Evolutionary conservation across 352 stramenopile genomes (phyloP).

Genomic region (Pythium biforme): DNA sequence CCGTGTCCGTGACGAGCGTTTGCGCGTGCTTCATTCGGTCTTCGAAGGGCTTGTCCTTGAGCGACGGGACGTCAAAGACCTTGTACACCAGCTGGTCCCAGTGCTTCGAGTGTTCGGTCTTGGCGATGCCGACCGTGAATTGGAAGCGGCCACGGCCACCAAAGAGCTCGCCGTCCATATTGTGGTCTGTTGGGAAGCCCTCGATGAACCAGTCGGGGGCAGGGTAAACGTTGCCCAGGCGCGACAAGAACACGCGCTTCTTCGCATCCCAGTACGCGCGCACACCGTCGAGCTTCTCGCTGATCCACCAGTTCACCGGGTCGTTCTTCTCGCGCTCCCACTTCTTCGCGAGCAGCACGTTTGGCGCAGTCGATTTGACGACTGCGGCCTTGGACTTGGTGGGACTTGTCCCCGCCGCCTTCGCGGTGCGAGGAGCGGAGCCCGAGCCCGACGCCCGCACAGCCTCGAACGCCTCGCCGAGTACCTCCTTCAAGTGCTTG

Average conservation of each 20-base stretch:
- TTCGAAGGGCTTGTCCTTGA: conserved; percentile 55
- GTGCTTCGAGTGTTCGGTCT: conserved; percentile 50
- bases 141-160: conserved; percentile 59
- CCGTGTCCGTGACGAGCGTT: conserved; percentile 22
- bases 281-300: conserved; percentile 76
- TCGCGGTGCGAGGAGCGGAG: conserved; percentile 10
- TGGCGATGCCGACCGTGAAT: conserved; percentile 63
- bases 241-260: conserved; percentile 55
- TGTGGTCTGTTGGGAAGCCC: conserved; percentile 42
- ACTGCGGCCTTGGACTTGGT: conserved; percentile 13
- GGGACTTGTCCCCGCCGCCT: not conserved
- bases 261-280: conserved; percentile 60
- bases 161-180: conserved; percentile 79
- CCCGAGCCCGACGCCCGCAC: conserved; percentile 27
- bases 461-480: conserved; percentile 52
- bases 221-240: conserved; percentile 61
- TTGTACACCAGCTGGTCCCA: conserved; percentile 67
- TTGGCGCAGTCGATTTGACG: conserved; percentile 37
- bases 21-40: conserved; percentile 45
- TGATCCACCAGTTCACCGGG: conserved; percentile 64
- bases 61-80: conserved; percentile 60
- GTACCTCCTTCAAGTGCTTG: conserved; percentile 58
- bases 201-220: conserved; percentile 60
- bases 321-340: conserved; percentile 66
- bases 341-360: conserved; percentile 64